Evolutionary conservation across 163 green algal genomes (phyloP).

Genomic region (Chloromonas sp.): DNA sequence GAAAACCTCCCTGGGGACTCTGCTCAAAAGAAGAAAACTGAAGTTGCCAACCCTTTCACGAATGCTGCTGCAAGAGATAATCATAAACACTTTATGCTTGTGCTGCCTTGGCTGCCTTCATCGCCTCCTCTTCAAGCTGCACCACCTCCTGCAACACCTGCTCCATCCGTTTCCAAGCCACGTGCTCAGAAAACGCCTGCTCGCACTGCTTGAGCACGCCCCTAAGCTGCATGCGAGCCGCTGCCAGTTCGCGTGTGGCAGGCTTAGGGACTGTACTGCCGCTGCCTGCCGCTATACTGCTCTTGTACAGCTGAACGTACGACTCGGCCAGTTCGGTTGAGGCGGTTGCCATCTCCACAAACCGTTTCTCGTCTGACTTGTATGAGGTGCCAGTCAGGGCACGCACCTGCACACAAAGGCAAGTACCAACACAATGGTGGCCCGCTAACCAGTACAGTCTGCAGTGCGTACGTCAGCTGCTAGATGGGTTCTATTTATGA

Average conservation of each 20-base stretch:
- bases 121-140: slow-evolving; percentile 20
- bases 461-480: no score
- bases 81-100: no score
- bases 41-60: no score
- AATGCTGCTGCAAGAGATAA: no score
- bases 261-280: background rate
- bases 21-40: no score
- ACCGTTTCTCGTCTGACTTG: slow-evolving; percentile 26
- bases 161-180: slow-evolving; percentile 22
- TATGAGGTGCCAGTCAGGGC: slow-evolving; percentile 18
- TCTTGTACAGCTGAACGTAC: slow-evolving; percentile 15
- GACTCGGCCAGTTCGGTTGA: slow-evolving; percentile 11
- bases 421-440: slow-evolving; percentile 5
- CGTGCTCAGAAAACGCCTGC: slow-evolving; percentile 39
- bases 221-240: slow-evolving; percentile 61
- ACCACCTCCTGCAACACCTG: slow-evolving; percentile 37
- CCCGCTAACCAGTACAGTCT: no score
- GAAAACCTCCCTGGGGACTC: no score
- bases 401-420: slow-evolving; percentile 26
- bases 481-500: no score
- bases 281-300: slow-evolving; percentile 1
- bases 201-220: slow-evolving; percentile 52
- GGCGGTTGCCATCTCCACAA: slow-evolving; percentile 16
- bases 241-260: slow-evolving; percentile 44
- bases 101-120: slow-evolving; percentile 7